Base-by-base conservation (phyloP, 495 filamentous ascomycete species). In the Apiosordaria backusii region DNA sequence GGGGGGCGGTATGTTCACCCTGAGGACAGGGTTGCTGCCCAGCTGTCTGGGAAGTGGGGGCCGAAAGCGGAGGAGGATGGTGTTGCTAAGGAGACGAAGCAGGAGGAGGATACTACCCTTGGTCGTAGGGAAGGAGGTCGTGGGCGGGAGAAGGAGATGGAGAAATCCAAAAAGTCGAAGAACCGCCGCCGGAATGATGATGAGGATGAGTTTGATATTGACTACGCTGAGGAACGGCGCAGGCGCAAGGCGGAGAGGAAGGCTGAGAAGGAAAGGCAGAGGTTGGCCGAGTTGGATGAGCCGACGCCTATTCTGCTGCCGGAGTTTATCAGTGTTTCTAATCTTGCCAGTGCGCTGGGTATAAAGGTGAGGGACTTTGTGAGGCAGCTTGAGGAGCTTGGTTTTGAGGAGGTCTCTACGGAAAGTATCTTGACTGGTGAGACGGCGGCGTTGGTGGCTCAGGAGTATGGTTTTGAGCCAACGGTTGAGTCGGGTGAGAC, bases 381-480 rank as follows among this genome's bases (percentile, higher is more conserved):
- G 13, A 29, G 64, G 24, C 92, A 92, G 70, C 83, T 99, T 81
- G 83, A 86, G 66, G 80, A 89, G 50, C 78, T 95, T 71, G 96
- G 96, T 0, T 99, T 97, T 70, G 90, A 94, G 67, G 88, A 91
- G 45, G 86, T 92, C 15, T 84, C 82, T 40, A 82, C 90, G 64
- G 91, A 91, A 63, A 90, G 93, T 71, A 85, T 99, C 35, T 82
- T 99, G 66, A 91, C 95, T 65, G 87, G 90, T 15, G 96, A 99
- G 76, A 93, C 89, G 64, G 92, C 95, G 18, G 93, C 91, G 5
- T 80, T 98, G 70, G 88, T 99, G 68, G 95, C 92, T 19, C 86
- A 89, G 71, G 96, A 99, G 74, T 97, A 92, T 75, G 92, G 93
- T 58, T 98, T 89, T 72, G 94, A 98, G 69, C 90, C 96, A 9